Base-by-base conservation (phyloP, 306 rosid genomes). In the Pterocarpus santalinus region DNA sequence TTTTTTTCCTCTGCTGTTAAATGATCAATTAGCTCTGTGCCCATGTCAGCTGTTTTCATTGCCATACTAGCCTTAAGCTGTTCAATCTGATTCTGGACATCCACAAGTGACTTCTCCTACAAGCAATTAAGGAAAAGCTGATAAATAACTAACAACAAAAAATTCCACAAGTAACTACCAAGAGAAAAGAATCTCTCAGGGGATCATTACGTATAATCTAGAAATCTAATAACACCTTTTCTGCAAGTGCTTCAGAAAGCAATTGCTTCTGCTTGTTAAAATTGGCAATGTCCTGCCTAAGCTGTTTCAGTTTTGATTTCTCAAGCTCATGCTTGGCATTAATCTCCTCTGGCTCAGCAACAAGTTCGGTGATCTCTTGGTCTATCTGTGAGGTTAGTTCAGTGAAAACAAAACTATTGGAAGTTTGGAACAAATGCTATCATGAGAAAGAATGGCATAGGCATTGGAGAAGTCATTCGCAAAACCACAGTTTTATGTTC, bases 1-100 rank as follows among this genome's bases (percentile, higher is more conserved):
- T 78, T 75, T 80, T 90, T 95, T 86, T 95, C 99, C 77, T 90
- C 97, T 30, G 91, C 94, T 2, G 96, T 90, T 75, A 95, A 91
- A 87, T 95, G 97, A 82, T 95, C 98, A 77, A 95, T 88, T 82
- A 95, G 98, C 49, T 95, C 99, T 5, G 98, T 93, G 76, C 97
- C 98, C 96, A 95, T 93, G 87, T 95, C 99, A 78, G 89, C 91
- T 79, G 70, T 81, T 87, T 95, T 95, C 91, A 87, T 87, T 81
- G 89, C 89, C 81, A 91, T 87, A 75, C 97, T 93, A 85, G 93
- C 93, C 80, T 74, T 87, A 69, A 95, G 97, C 86, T 95, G 98
- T 51, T 90, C 97, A 75, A 95, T 93, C 83, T 95, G 99, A 77
- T 80, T 89, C 80, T 80, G 90, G 65, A 91, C 96, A 87, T 95